Conservation (phyloP, 2,329 filamentous ascomycete genomes). For the Sporothrix globosa region DNA sequence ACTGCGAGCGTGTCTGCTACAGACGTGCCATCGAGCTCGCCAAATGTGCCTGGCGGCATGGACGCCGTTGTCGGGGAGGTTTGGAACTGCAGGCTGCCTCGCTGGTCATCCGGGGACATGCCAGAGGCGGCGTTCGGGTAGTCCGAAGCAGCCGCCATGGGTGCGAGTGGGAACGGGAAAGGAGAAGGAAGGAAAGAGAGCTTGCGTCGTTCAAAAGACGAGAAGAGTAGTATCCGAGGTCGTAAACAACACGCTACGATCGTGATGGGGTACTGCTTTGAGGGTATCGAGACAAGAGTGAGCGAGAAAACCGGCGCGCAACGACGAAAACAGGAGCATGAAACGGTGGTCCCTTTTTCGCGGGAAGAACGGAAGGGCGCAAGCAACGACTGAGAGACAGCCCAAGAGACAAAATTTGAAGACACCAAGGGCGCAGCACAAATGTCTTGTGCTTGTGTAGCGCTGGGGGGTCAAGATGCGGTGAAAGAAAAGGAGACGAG, state of each 20-base stretch:
- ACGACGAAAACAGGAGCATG: neutral
- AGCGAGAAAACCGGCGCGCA: neutral
- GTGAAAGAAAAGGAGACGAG: slow-evolving; percentile 1
- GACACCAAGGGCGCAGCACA: neutral
- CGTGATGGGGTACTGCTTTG: neutral
- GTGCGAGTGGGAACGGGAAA: neutral
- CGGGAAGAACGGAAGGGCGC: slow-evolving; percentile 8
- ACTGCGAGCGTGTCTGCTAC: slow-evolving; percentile 8
- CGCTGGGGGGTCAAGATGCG: neutral
- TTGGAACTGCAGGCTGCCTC: slow-evolving; percentile 29
- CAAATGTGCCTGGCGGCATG: neutral
- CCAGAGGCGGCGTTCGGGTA: slow-evolving; percentile 29
- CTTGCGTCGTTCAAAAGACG: neutral
- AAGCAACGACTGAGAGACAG: slow-evolving; percentile 12
- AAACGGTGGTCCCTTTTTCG: neutral
- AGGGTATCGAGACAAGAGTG: neutral
- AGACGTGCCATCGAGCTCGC: slow-evolving; percentile 23
- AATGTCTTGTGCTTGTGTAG: slow-evolving; percentile 31
- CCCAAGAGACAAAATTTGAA: neutral
- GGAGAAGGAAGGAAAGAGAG: neutral
- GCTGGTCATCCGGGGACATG: slow-evolving; percentile 22
- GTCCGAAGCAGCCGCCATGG: slow-evolving; percentile 36
- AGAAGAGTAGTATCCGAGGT: neutral
- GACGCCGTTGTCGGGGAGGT: slow-evolving; percentile 22
- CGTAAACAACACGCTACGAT: neutral